Evolutionary conservation across 352 stramenopile species (phyloP), one percentile per base, ranked within the genome.

Genomic region (Pythium biforme): DNA sequence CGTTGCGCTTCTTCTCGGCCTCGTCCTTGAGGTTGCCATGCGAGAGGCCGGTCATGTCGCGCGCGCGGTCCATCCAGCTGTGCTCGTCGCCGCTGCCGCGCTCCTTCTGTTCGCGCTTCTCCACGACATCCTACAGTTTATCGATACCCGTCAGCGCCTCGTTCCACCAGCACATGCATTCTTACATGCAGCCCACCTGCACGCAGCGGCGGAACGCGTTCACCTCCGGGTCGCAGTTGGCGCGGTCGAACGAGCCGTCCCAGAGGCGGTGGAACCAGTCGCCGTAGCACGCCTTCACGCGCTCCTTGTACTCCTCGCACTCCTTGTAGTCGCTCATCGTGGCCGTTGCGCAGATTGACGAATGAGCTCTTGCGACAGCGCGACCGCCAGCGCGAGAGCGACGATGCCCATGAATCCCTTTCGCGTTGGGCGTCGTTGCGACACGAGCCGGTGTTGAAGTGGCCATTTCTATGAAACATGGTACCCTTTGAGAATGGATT

Each of bases 241-340:
- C 62, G 25, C 68, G 64, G 37, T 90, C 80, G 55, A 86, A 86
- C 11, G 74, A 79, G 39, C 84, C 84, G 25, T 72, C 71, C 80
- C 83, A 89, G 41, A 93, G 74, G 29, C 75, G 72, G 61, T 90
- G 78, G 71, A 93, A 93, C 84, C 84, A 93, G 68, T 86, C 81
- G 40, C 75, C 80, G 69, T 93, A 93, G 74, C 84, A 93, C 51
- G 74, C 76, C 66, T 90, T 89, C 33, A 90, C 84, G 47, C 81
- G 81, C 57, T 89, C 78, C 70, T 93, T 93, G 60, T 77, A 76
- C 70, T 90, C 80, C 20, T 79, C 72, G 61, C 84, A 93, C 75
- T 90, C 84, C 54, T 76, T 68, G 55, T 78, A 88, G 26, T 68
- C 60, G 40, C 73, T 64, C 64, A 74, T 77, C n/a, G 7, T 58